These are phyloP conservation scores for Pachysandra terminalis DNA, from an alignment of 164 flowering plant genomes.

Conservation along the genomic window DNA sequence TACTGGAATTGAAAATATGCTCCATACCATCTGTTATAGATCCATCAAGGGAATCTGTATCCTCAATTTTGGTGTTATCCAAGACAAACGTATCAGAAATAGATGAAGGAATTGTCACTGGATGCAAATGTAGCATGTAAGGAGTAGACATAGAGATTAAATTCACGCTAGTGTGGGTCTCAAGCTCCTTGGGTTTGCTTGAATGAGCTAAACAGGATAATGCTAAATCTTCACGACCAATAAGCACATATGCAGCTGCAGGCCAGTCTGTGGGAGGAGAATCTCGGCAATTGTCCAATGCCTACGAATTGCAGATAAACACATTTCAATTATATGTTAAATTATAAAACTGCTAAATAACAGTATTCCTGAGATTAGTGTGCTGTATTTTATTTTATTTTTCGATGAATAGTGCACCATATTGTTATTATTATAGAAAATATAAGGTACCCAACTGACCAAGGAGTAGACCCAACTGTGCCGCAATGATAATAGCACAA, in stretches of 20 bases:
- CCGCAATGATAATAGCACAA: background rate
- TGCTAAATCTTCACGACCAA: conserved; percentile 96
- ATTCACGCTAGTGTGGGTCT: conserved; percentile 35
- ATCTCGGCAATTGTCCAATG: conserved; percentile 85
- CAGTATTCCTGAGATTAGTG: background rate
- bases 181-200: conserved; percentile 44
- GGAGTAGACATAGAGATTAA: conserved; percentile 79
- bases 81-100: conserved; percentile 55
- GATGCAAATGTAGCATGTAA: conserved; percentile 85
- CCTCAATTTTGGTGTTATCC: conserved; percentile 64
- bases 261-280: conserved; percentile 96
- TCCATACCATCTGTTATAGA: conserved; percentile 91
- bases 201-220: conserved; percentile 42
- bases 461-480: background rate
- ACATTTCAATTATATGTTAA: background rate
- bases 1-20: conserved; percentile 84
- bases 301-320: conserved; percentile 37
- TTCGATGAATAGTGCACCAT: too few species aligned
- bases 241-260: conserved; percentile 89
- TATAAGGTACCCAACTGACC: background rate
- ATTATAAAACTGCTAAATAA: background rate
- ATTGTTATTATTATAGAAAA: too few species aligned
- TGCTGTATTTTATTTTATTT: too few species aligned
- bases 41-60: conserved; percentile 72
- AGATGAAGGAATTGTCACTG: conserved; percentile 75